Base-by-base conservation (phyloP, 2,329 filamentous ascomycete species). In the Nothopassalora personata region DNA sequence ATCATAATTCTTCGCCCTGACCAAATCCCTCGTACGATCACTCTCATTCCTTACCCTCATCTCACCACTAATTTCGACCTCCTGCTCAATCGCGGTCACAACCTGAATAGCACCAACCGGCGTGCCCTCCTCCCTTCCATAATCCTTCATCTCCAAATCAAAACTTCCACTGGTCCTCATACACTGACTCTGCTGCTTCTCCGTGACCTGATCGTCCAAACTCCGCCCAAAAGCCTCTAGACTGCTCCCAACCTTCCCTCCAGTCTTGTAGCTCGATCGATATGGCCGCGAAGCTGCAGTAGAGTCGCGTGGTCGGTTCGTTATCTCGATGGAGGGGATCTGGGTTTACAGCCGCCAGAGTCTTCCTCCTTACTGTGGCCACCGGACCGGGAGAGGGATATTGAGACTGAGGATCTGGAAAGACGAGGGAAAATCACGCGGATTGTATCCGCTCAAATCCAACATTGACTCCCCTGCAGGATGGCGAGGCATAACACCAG, bases 401-500 rank as follows among this genome's bases (percentile, higher is more conserved):
- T 31, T 9, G 49, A 31, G 27, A 31, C n/a, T 10, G 33, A 28
- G 10, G 5, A 49, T 49, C 52, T 59, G 59, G 76, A 65, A 28
- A 76, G 57, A 2, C 60, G 59, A 1, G 75, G 75, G 45, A 75
- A 69, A 54, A 72, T 67, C 68, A 28, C 69, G 56, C 50, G 76
- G n/a, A 73, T 63, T n/a, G n/a, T n/a, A 77, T 62, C 77, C 77
- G 23, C 70, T 80, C 5, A 78, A 75, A 46, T 79, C 79, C 58
- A 73, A 62, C 28, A 76, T 80, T 33, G 76, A 79, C 54, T 71
- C 75, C 13, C 68, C 73, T 4, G 69, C 70, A 36, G 77, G 77
- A 47, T 78, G 76, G 75, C 69, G 76, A 66, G 78, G 78, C 10
- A 76, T 79, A 49, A 79, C 77, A 1, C 76, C 77, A 61, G 77